Evolutionary conservation across 2,329 filamentous ascomycete genomes (phyloP).

Genomic region (Fusarium sp.): DNA sequence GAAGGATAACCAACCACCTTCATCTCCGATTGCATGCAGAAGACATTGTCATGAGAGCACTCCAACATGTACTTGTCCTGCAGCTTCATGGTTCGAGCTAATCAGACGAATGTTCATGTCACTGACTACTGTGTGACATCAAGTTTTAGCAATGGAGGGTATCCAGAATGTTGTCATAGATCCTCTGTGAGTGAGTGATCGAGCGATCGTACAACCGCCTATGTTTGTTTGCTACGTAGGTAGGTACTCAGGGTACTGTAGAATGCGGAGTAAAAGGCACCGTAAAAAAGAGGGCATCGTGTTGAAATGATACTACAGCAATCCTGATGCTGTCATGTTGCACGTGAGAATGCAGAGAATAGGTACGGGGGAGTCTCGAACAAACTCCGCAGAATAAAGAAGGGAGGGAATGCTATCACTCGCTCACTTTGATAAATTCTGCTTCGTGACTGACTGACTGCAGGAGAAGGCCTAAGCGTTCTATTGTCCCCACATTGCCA

Average conservation of each 20-base stretch:
- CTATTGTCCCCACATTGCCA: conserved; percentile 22
- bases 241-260: background rate
- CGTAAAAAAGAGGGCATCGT: background rate
- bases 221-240: background rate
- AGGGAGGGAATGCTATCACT: conserved; percentile 10
- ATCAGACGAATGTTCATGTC: background rate
- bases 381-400: background rate
- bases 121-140: conserved; percentile 12
- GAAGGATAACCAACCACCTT: background rate
- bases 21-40: background rate
- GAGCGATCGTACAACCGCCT: conserved; percentile 5
- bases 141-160: conserved; percentile 15
- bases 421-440: conserved; percentile 12
- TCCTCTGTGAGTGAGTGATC: conserved; percentile 5
- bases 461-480: conserved; percentile 30
- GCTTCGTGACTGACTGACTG: conserved; percentile 17
- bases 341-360: conserved; percentile 20
- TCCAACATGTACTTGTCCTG: background rate
- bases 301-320: background rate
- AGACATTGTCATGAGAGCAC: conserved; percentile 10
- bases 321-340: conserved; percentile 8
- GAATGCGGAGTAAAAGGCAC: background rate
- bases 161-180: conserved; percentile 10
- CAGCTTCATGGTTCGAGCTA: conserved; percentile 2
- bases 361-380: background rate